Percentiles rank a stretch among this genome's conserved stretches.
phyloP scores from a whole-genome alignment of 192 early-diverging fungal species.

The Allomyces macrogynus region DNA sequence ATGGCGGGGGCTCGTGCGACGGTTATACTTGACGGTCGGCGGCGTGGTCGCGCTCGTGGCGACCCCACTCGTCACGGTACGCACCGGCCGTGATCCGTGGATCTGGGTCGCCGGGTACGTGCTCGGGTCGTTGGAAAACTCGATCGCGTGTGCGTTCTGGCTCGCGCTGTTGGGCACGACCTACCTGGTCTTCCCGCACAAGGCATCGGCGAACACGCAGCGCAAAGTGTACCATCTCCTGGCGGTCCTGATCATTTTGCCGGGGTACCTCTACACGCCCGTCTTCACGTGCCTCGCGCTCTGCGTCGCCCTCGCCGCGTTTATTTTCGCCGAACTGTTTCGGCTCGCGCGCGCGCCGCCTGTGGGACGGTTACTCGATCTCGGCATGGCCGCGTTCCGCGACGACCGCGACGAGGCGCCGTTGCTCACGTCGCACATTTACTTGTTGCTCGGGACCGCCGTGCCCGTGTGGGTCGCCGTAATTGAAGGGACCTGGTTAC shows the following conservation, averaged over 20 bases:
- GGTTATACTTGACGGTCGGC: neutral
- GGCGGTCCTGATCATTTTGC: neutral
- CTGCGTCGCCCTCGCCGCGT: neutral
- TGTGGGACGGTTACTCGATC: neutral
- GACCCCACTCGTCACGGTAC: neutral
- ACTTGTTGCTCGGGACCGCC: neutral
- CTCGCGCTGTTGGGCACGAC: neutral
- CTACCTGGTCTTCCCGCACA: neutral
- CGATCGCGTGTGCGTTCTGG: neutral
- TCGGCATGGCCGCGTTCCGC: neutral
- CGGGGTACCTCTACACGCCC: neutral
- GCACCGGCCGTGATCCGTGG: neutral
- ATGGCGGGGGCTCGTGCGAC: no score
- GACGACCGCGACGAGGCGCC: neutral
- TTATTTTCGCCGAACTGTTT: neutral
- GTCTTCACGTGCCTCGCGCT: neutral
- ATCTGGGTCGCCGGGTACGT: neutral
- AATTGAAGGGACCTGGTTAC: neutral
- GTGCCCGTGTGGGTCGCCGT: neutral
- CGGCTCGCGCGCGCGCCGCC: neutral
- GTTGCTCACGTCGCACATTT: neutral
- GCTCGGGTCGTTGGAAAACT: neutral
- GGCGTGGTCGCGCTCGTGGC: neutral
- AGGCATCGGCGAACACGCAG: neutral
- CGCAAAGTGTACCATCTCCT: neutral